Conservation (phyloP, 768 basidiomycete genomes). For the Rhodotorula diobovata region DNA sequence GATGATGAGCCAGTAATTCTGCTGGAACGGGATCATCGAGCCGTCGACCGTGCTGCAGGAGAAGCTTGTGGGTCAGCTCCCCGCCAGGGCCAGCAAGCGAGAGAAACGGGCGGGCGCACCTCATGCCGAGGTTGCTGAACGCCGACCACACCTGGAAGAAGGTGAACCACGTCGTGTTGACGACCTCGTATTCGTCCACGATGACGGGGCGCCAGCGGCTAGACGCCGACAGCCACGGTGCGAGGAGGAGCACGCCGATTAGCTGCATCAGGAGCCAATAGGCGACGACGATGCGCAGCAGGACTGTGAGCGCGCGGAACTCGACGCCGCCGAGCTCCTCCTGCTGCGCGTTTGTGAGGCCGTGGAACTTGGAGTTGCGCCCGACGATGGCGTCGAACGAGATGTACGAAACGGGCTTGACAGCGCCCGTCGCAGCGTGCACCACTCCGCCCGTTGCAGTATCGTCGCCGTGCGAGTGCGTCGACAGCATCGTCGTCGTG, state of each 20-base stretch:
- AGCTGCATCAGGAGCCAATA: slow-evolving; percentile 73
- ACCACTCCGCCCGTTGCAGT: background rate
- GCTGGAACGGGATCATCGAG: slow-evolving; percentile 87
- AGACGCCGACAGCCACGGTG: slow-evolving; percentile 69
- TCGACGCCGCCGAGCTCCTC: slow-evolving; percentile 93
- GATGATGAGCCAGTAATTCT: slow-evolving; percentile 52
- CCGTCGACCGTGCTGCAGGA: slow-evolving; percentile 54
- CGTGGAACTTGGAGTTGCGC: slow-evolving; percentile 48
- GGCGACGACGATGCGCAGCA: slow-evolving; percentile 39
- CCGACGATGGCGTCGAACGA: slow-evolving; percentile 65
- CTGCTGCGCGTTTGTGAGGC: slow-evolving; percentile 69
- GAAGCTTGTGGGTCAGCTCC: accelerated
- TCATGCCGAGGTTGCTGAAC: slow-evolving; percentile 70
- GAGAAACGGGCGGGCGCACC: background rate
- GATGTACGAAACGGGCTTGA: slow-evolving; percentile 66
- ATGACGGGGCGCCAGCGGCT: slow-evolving; percentile 3
- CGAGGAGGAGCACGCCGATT: slow-evolving; percentile 65
- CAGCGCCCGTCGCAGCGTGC: slow-evolving; percentile 47
- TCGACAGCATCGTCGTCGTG: slow-evolving; percentile 55
- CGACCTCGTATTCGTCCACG: slow-evolving; percentile 36
- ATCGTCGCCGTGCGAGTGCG: slow-evolving; percentile 39
- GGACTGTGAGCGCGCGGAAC: slow-evolving; percentile 55
- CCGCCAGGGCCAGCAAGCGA: too few species aligned
- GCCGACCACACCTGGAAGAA: slow-evolving; percentile 36
- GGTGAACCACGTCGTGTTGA: slow-evolving; percentile 50